Evolutionary conservation across 2,329 filamentous ascomycete genomes (phyloP).

Genomic region (Fusarium sp.): DNA sequence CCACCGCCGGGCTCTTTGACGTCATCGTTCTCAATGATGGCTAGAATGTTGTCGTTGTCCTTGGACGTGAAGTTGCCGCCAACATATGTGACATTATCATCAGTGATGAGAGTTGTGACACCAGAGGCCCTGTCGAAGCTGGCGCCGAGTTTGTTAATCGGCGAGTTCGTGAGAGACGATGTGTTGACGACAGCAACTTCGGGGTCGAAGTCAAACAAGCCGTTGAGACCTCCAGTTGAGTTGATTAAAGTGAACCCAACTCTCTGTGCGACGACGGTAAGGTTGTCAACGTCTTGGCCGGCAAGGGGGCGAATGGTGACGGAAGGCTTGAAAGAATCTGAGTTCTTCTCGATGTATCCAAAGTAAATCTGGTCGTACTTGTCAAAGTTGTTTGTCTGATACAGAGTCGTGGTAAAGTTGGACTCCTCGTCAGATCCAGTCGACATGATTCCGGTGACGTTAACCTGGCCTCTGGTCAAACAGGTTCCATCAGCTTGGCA

Average conservation of each 20-base stretch:
- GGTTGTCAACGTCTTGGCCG: conserved; percentile 69
- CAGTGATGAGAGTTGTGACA: conserved; percentile 75
- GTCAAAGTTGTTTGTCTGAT: conserved; percentile 94
- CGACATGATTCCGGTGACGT: conserved; percentile 80
- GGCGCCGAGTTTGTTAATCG: conserved; percentile 81
- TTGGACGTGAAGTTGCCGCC: conserved; percentile 85
- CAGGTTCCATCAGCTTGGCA: conserved; percentile 86
- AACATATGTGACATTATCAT: conserved; percentile 76
- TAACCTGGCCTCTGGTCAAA: conserved; percentile 79
- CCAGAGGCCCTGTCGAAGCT: conserved; percentile 75
- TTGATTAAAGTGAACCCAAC: conserved; percentile 82
- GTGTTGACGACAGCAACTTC: conserved; percentile 62
- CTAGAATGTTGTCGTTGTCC: conserved; percentile 80
- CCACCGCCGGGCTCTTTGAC: conserved; percentile 76
- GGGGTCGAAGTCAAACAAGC: conserved; percentile 90
- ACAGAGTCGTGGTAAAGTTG: conserved; percentile 73
- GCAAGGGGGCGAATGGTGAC: conserved; percentile 80
- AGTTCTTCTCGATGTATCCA: conserved; percentile 83
- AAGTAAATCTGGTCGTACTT: conserved; percentile 96
- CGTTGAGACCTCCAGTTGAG: conserved; percentile 85
- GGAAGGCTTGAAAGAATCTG: conserved; percentile 78
- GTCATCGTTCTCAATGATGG: conserved; percentile 73
- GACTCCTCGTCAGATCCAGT: conserved; percentile 56
- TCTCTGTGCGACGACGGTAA: conserved; percentile 90
- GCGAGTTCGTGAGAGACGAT: conserved; percentile 75